Evolutionary conservation across 768 basidiomycete species (phyloP).

Genomic region (Hygrocybe coccinea): DNA sequence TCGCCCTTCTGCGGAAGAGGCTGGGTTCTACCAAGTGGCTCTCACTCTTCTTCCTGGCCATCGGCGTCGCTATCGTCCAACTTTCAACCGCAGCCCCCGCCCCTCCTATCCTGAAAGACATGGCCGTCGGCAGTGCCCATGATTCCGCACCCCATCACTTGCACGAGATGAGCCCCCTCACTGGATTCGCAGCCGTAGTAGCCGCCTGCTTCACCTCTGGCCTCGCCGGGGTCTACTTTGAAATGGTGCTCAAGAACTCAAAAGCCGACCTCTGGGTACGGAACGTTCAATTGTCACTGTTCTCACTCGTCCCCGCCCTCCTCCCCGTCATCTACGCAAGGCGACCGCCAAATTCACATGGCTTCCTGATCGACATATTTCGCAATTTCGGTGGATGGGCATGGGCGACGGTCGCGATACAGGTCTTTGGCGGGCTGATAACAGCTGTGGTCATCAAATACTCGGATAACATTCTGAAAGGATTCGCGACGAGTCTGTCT

Average conservation of each 20-base stretch:
- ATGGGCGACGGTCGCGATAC: constrained; percentile 85
- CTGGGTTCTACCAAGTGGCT: constrained; percentile 79
- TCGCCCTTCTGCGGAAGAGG: constrained; percentile 71
- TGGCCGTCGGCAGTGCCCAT: constrained; percentile 63
- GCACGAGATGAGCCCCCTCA: constrained; percentile 78
- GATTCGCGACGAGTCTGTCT: constrained; percentile 93
- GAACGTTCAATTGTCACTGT: constrained; percentile 83
- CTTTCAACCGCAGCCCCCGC: constrained; percentile 55
- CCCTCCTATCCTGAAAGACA: constrained; percentile 20
- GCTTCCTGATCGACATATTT: constrained; percentile 60
- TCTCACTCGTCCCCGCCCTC: constrained; percentile 86
- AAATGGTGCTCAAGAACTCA: constrained; percentile 85
- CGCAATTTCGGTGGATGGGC: constrained; percentile 91
- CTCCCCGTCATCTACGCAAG: constrained; percentile 63
- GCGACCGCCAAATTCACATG: constrained; percentile 29
- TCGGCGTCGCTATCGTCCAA: constrained; percentile 93
- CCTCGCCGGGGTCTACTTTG: constrained; percentile 88
- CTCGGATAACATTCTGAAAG: constrained; percentile 91
- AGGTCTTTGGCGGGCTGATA: constrained; percentile 89
- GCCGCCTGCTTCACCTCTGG: constrained; percentile 88
- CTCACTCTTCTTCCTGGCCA: constrained; percentile 79
- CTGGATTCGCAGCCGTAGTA: constrained; percentile 77
- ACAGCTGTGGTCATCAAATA: constrained; percentile 98
- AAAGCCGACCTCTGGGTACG: constrained; percentile 85
- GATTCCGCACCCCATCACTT: constrained; percentile 53